Conservation (phyloP, 129 eudicot species). For the Flaveria bidentis region DNA sequence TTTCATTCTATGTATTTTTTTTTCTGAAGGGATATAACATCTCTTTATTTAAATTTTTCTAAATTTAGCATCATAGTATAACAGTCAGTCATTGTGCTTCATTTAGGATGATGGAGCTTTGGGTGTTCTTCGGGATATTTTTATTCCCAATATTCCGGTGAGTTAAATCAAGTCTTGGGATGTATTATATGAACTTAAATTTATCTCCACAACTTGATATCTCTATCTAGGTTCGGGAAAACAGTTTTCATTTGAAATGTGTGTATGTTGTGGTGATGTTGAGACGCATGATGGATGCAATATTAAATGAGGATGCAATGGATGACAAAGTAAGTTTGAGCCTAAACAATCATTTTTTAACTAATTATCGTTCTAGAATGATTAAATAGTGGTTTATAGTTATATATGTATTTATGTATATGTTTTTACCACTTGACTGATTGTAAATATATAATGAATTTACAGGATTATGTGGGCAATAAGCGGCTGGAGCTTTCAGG, state of each 20-base stretch:
- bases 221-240: slow-evolving; percentile 55
- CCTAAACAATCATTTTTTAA: background rate
- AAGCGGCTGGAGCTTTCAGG: slow-evolving; percentile 93
- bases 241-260: slow-evolving; percentile 76
- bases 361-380: background rate
- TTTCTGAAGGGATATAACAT: background rate
- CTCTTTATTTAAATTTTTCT: slow-evolving; percentile 1
- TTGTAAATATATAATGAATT: slow-evolving; percentile 24
- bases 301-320: slow-evolving; percentile 79
- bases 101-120: slow-evolving; percentile 75
- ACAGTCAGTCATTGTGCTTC: slow-evolving; percentile 4
- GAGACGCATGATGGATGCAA: slow-evolving; percentile 97
- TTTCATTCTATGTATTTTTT: slow-evolving; percentile 14
- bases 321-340: slow-evolving; percentile 81
- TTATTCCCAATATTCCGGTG: slow-evolving; percentile 81
- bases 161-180: slow-evolving; percentile 34
- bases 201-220: slow-evolving; percentile 11
- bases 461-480: slow-evolving; percentile 93
- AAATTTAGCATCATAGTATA: slow-evolving; percentile 12
- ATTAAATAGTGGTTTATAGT: background rate
- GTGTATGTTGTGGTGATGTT: slow-evolving; percentile 87
- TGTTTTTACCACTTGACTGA: slow-evolving; percentile 9
- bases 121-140: slow-evolving; percentile 66
- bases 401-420: background rate
- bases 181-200: slow-evolving; percentile 3